phyloP scores from a whole-genome alignment of 805 yeast genomes.

The Lipomyces kockii region DNA sequence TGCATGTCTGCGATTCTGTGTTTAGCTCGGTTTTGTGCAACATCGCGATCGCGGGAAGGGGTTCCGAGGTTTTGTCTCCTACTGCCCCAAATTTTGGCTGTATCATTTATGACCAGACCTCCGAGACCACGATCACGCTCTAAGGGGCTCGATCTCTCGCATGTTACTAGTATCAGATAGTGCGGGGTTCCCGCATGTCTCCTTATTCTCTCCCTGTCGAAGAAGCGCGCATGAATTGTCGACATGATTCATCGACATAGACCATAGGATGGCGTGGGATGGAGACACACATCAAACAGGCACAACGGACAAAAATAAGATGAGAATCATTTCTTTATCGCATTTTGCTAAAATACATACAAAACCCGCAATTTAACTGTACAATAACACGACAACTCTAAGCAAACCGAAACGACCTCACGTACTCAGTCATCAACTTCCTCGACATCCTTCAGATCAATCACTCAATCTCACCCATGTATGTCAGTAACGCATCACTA shows the following conservation, averaged over 20 bases:
- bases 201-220: too few relatives aligned
- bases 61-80: too few relatives aligned
- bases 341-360: slow-evolving; percentile 2
- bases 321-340: slow-evolving; percentile 3
- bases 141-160: not conserved
- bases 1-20: too few relatives aligned
- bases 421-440: slow-evolving; percentile 1
- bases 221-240: not conserved
- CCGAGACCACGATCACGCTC: not conserved
- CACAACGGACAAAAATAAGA: not conserved
- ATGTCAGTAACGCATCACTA: not conserved
- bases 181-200: not conserved
- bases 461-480: not conserved
- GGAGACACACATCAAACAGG: too few relatives aligned
- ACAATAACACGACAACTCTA: not conserved
- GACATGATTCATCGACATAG: not conserved
- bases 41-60: not conserved
- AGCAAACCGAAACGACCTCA: slow-evolving; percentile 3
- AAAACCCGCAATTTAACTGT: slow-evolving; percentile 2
- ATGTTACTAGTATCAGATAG: too few relatives aligned
- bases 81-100: too few relatives aligned
- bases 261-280: not conserved
- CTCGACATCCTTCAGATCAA: not conserved
- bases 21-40: too few relatives aligned
- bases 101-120: too few relatives aligned